Evolutionary conservation across 805 yeast species (phyloP).

Genomic region (Metschnikowia amazonensis): DNA sequence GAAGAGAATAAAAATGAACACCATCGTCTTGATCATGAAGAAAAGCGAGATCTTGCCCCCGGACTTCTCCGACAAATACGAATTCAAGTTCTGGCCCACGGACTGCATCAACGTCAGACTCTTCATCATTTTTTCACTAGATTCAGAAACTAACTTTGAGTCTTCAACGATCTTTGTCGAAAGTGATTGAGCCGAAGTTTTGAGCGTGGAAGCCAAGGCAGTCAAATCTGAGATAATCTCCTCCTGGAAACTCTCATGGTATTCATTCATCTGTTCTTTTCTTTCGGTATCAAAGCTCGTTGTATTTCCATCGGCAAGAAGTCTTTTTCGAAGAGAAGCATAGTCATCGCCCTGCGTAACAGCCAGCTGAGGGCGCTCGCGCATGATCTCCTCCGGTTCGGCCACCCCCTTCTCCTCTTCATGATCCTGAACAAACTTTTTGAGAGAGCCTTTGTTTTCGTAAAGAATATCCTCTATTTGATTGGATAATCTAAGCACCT

Average conservation of each 20-base stretch:
- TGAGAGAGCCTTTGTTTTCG: neutral
- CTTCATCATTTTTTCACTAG: slow-evolving; percentile 33
- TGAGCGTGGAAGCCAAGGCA: slow-evolving; percentile 46
- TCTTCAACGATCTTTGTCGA: slow-evolving; percentile 38
- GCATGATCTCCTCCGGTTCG: neutral
- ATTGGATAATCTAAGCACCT: slow-evolving; percentile 9
- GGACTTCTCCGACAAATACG: slow-evolving; percentile 35
- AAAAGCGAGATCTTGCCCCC: slow-evolving; percentile 40
- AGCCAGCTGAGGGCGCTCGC: neutral
- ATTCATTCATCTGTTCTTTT: slow-evolving; percentile 26
- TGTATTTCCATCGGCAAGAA: slow-evolving; percentile 15
- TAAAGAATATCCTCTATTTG: slow-evolving; percentile 11
- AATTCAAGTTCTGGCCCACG: slow-evolving; percentile 35
- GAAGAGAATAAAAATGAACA: slow-evolving; percentile 25
- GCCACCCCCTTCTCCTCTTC: neutral
- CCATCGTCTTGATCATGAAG: slow-evolving; percentile 33
- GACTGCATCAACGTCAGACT: slow-evolving; percentile 20
- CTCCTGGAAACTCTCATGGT: slow-evolving; percentile 46
- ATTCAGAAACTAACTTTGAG: slow-evolving; percentile 28
- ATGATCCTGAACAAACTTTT: neutral
- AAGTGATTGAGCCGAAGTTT: slow-evolving; percentile 42
- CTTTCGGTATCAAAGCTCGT: slow-evolving; percentile 12
- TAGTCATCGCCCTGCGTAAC: slow-evolving; percentile 9
- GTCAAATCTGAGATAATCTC: slow-evolving; percentile 47
- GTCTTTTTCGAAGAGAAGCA: slow-evolving; percentile 15